phyloP scores from a whole-genome alignment of 2,329 filamentous ascomycete species.

The Colletotrichum chrysophilum region DNA sequence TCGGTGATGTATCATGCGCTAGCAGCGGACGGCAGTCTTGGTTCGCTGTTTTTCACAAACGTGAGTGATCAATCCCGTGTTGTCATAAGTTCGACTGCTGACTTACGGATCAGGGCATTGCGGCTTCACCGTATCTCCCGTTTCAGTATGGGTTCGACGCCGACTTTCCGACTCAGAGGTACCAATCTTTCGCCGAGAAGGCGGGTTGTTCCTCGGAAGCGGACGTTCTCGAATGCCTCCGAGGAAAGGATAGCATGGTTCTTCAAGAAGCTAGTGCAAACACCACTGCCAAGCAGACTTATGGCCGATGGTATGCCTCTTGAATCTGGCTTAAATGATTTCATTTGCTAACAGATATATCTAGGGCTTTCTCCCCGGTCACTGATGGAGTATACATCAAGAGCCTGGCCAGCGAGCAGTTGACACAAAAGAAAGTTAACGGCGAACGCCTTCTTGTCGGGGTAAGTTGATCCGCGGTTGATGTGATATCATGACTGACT shows the following conservation, averaged over 20 bases:
- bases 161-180: neutral
- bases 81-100: neutral
- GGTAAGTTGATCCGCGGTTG: neutral
- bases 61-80: neutral
- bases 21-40: conserved; percentile 46
- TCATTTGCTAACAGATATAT: neutral
- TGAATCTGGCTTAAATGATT: neutral
- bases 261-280: conserved; percentile 29
- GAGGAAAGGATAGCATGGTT: conserved; percentile 30
- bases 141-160: conserved; percentile 2
- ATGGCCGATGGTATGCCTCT: conserved; percentile 24
- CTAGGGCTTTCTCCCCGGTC: conserved; percentile 34
- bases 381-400: conserved; percentile 37
- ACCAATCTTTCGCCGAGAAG: conserved; percentile 23
- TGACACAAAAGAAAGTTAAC: conserved; percentile 34
- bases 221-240: conserved; percentile 28
- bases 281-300: conserved; percentile 21
- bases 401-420: conserved; percentile 31
- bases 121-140: conserved; percentile 9
- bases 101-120: neutral
- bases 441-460: conserved; percentile 23
- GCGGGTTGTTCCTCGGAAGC: conserved; percentile 41
- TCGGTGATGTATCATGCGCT: conserved; percentile 50
- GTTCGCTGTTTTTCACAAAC: conserved; percentile 45
- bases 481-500: fast-evolving